These are phyloP conservation scores for Penicillium fimorum DNA, from an alignment of 495 filamentous ascomycete species.

Conservation along the genomic window DNA sequence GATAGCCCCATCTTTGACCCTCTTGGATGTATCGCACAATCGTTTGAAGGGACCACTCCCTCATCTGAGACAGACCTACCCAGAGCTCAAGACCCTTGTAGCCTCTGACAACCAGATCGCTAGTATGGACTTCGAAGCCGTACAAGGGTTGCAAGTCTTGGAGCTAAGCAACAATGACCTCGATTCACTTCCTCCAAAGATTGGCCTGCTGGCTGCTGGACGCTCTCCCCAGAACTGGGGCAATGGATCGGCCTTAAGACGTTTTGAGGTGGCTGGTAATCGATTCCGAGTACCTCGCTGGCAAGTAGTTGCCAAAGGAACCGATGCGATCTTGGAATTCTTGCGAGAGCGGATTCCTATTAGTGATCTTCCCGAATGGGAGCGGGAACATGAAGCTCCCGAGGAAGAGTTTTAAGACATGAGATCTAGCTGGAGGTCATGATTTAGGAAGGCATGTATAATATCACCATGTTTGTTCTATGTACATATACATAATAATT, in stretches of 20 bases:
- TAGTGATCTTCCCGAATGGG: slow-evolving; percentile 51
- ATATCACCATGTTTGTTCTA: slow-evolving; percentile 15
- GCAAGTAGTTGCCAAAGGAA: slow-evolving; percentile 83
- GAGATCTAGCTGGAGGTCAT: slow-evolving; percentile 1
- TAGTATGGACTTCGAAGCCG: slow-evolving; percentile 67
- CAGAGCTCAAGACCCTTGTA: slow-evolving; percentile 62
- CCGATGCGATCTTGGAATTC: slow-evolving; percentile 82
- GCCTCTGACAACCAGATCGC: slow-evolving; percentile 74
- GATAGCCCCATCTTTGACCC: slow-evolving; percentile 65
- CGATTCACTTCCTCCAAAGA: slow-evolving; percentile 66
- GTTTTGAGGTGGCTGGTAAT: slow-evolving; percentile 73
- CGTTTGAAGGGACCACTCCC: slow-evolving; percentile 66
- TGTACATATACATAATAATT: slow-evolving; percentile 19
- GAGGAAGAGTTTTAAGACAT: slow-evolving; percentile 16
- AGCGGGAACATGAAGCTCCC: slow-evolving; percentile 25
- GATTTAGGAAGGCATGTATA: slow-evolving; percentile 9
- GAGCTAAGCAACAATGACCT: slow-evolving; percentile 85
- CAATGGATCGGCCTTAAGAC: slow-evolving; percentile 41
- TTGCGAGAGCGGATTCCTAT: slow-evolving; percentile 73
- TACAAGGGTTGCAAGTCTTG: slow-evolving; percentile 71
- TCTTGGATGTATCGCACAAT: slow-evolving; percentile 79
- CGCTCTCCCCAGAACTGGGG: slow-evolving; percentile 43
- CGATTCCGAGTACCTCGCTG: slow-evolving; percentile 82
- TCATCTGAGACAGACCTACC: slow-evolving; percentile 54
- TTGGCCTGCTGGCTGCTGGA: slow-evolving; percentile 66